Conservation (phyloP, 495 filamentous ascomycete genomes). For the Penicillium canariense region DNA sequence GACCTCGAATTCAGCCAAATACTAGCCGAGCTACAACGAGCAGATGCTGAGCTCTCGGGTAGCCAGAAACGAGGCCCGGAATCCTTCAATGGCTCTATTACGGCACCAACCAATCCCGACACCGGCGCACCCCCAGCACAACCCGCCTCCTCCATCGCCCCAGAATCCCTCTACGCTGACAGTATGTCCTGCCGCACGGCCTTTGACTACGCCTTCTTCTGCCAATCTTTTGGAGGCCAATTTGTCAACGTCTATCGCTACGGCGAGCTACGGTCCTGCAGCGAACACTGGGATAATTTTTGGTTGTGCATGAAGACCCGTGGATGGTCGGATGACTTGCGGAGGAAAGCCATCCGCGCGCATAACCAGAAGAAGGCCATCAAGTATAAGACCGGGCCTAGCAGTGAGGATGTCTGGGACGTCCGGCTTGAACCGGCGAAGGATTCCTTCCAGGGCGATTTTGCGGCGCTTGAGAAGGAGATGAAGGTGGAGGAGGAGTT, state of each 20-base stretch:
- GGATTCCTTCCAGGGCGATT: constrained; percentile 57
- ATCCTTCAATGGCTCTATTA: constrained; percentile 4
- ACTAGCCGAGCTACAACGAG: constrained; percentile 49
- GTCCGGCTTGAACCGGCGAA: constrained; percentile 51
- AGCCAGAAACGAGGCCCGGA: constrained; percentile 1
- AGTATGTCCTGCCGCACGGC: constrained; percentile 84
- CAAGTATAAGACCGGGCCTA: constrained; percentile 71
- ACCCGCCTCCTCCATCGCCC: constrained; percentile 43
- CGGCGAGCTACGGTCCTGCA: constrained; percentile 69
- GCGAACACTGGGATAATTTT: constrained; percentile 82
- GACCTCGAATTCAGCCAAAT: constrained; percentile 61
- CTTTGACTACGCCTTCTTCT: constrained; percentile 95
- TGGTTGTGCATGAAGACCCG: constrained; percentile 92
- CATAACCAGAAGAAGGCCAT: constrained; percentile 70
- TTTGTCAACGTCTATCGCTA: constrained; percentile 85
- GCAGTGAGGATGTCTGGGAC: constrained; percentile 93
- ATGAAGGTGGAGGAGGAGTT: constrained; percentile 48
- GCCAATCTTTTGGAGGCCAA: constrained; percentile 86
- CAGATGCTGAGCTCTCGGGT: constrained; percentile 28
- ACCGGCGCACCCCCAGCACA: constrained; percentile 6
- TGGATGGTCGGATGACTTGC: constrained; percentile 43
- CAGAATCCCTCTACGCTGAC: constrained; percentile 67
- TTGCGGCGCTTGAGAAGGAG: constrained; percentile 55
- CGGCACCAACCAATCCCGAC: constrained; percentile 11
- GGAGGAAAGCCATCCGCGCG: constrained; percentile 59